phyloP scores from a whole-genome alignment of 768 basidiomycete genomes.

The Leucosporidium scottii region DNA sequence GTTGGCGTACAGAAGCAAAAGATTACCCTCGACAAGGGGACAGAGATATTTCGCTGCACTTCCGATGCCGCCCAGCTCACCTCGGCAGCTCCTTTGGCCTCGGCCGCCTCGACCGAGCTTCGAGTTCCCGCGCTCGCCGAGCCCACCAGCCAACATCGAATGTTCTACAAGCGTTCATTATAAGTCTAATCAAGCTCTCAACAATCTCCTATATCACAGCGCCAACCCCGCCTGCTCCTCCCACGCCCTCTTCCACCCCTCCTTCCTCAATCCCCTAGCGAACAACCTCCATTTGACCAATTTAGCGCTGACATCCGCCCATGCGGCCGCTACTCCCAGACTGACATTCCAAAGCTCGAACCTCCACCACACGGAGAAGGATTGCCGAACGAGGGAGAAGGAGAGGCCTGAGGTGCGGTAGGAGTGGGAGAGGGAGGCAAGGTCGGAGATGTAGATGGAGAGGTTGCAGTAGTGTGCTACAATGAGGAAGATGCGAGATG shows the following conservation, averaged over 20 bases:
- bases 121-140: too few species aligned
- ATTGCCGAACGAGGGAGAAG: background rate
- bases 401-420: background rate
- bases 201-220: too few species aligned
- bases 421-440: background rate
- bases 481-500: slow-evolving; percentile 82
- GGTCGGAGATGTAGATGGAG: slow-evolving; percentile 45
- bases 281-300: slow-evolving; percentile 38
- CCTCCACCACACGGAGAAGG: slow-evolving; percentile 33
- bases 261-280: slow-evolving; percentile 37
- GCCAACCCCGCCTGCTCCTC: background rate
- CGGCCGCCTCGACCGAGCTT: too few species aligned
- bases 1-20: too few species aligned
- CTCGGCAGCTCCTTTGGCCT: too few species aligned
- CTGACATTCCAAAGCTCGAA: slow-evolving; percentile 30
- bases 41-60: too few species aligned
- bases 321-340: slow-evolving; percentile 2
- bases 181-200: too few species aligned
- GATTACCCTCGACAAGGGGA: too few species aligned
- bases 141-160: too few species aligned
- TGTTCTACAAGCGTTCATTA: too few species aligned
- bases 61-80: too few species aligned
- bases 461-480: slow-evolving; percentile 59
- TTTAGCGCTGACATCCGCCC: slow-evolving; percentile 37
- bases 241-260: slow-evolving; percentile 26